phyloP scores from a whole-genome alignment of 2,329 filamentous ascomycete genomes.

The Apiospora arundinis region DNA sequence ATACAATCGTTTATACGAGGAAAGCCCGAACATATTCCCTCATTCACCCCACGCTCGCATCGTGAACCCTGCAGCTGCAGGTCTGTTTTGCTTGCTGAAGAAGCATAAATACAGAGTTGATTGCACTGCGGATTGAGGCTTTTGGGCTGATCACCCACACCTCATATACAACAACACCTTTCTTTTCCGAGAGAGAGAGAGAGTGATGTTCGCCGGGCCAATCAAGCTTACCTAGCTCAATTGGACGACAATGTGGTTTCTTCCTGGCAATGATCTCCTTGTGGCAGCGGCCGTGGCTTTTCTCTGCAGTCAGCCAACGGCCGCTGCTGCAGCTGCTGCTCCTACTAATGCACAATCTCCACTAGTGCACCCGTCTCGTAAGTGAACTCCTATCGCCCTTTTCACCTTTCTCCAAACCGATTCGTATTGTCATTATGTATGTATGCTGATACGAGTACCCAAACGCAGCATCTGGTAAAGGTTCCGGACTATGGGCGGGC shows the following conservation, averaged over 20 bases:
- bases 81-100: neutral
- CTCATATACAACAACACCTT: neutral
- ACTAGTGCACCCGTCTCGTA: constrained; percentile 39
- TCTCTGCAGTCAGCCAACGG: constrained; percentile 15
- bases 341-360: constrained; percentile 36
- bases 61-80: neutral
- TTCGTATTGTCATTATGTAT: too few relatives aligned
- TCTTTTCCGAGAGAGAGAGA: neutral
- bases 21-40: neutral
- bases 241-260: constrained; percentile 15
- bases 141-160: neutral
- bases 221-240: neutral
- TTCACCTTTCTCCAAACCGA: neutral
- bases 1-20: neutral
- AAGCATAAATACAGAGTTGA: neutral
- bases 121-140: neutral
- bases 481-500: constrained; percentile 55
- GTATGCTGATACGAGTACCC: neutral
- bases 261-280: neutral
- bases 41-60: neutral
- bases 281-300: neutral
- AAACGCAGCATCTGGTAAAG: constrained; percentile 43
- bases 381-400: constrained; percentile 25
- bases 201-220: neutral
- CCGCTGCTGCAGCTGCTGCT: neutral